Conservation (phyloP, 805 yeast species). For the Lachancea thermotolerans region DNA sequence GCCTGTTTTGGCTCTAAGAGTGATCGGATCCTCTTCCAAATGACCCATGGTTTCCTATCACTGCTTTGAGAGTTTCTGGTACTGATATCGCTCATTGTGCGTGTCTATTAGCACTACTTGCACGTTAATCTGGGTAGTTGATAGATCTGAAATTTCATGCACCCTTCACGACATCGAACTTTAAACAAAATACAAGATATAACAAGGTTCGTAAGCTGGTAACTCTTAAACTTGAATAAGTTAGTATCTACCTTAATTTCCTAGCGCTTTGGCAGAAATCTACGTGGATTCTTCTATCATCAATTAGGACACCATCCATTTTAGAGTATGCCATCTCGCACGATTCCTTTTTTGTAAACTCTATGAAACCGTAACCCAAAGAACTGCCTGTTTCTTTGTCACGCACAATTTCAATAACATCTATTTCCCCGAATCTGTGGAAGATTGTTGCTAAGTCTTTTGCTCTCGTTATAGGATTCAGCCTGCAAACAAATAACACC, state of each 20-base stretch:
- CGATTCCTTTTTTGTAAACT: constrained; percentile 39
- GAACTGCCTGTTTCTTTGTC: constrained; percentile 45
- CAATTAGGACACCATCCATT: constrained; percentile 57
- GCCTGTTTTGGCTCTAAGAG: too few species aligned
- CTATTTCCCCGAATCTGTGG: constrained; percentile 52
- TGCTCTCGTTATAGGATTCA: constrained; percentile 55
- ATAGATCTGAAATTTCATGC: too few species aligned
- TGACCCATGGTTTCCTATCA: too few species aligned
- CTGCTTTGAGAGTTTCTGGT: too few species aligned
- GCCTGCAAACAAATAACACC: constrained; percentile 54
- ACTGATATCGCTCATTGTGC: too few species aligned
- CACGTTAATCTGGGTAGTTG: too few species aligned
- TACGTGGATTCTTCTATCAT: constrained; percentile 56
- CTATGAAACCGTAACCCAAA: constrained; percentile 58
- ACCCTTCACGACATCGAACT: too few species aligned
- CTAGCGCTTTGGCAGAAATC: constrained; percentile 58
- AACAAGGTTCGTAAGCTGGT: background rate
- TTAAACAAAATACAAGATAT: background rate
- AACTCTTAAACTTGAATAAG: background rate
- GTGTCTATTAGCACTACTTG: too few species aligned
- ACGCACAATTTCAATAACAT: constrained; percentile 44
- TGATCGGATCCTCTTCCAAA: too few species aligned
- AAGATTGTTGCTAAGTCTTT: constrained; percentile 52
- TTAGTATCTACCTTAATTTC: background rate
- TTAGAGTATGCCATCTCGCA: constrained; percentile 59